Evolutionary conservation across 2,329 filamentous ascomycete species (phyloP).

Genomic region (Thyridium curvatum): DNA sequence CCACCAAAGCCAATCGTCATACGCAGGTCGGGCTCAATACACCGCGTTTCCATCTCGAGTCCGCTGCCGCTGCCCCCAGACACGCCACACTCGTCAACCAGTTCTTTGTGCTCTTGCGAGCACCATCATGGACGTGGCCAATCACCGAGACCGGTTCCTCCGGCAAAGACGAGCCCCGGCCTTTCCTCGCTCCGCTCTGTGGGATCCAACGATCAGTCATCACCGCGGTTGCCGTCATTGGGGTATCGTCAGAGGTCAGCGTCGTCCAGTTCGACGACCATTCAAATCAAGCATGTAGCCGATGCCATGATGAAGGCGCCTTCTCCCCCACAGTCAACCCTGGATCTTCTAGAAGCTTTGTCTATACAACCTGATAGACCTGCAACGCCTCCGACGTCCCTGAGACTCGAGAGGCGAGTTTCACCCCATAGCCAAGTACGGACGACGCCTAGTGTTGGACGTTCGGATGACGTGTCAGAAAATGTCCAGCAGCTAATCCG

Average conservation of each 20-base stretch:
- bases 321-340: slow-evolving; percentile 12
- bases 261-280: no score
- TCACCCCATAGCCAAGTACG: slow-evolving; percentile 13
- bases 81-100: slow-evolving; percentile 32
- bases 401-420: not conserved
- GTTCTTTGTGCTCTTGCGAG: slow-evolving; percentile 39
- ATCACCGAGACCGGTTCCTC: slow-evolving; percentile 6
- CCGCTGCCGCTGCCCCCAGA: slow-evolving; percentile 25
- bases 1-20: slow-evolving; percentile 27
- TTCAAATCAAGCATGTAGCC: no score
- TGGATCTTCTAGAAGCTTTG: slow-evolving; percentile 21
- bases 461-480: slow-evolving; percentile 19
- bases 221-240: slow-evolving; percentile 1
- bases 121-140: slow-evolving; percentile 13
- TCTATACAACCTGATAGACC: slow-evolving; percentile 11
- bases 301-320: not conserved
- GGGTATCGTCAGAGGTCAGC: no score
- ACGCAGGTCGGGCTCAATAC: slow-evolving; percentile 29
- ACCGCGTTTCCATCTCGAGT: slow-evolving; percentile 23
- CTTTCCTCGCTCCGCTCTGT: slow-evolving; percentile 8
- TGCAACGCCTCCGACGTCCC: no score
- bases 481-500: slow-evolving; percentile 38
- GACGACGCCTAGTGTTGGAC: no score
- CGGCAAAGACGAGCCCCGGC: slow-evolving; percentile 10
- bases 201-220: no score